These are phyloP conservation scores for Talaromyces funiculosus DNA, from an alignment of 2,329 filamentous ascomycete genomes.

Conservation along the genomic window DNA sequence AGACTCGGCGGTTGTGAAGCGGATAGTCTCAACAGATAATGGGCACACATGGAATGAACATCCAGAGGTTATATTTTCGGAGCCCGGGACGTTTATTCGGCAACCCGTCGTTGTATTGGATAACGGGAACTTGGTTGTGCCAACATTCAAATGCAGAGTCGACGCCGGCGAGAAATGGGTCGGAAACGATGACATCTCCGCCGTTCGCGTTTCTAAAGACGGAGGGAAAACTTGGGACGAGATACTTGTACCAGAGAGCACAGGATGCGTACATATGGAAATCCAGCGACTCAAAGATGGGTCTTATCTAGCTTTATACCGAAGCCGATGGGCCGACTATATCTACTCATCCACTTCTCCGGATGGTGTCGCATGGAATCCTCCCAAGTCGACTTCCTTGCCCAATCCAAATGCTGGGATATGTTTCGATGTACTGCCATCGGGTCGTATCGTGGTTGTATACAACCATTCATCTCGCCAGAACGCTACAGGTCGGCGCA, in stretches of 20 bases:
- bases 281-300: slow-evolving; percentile 27
- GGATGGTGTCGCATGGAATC: slow-evolving; percentile 37
- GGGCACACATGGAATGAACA: slow-evolving; percentile 34
- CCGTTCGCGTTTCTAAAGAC: slow-evolving; percentile 34
- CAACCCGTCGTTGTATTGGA: slow-evolving; percentile 37
- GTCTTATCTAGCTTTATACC: slow-evolving; percentile 36
- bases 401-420: slow-evolving; percentile 45
- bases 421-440: slow-evolving; percentile 34
- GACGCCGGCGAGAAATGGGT: slow-evolving; percentile 40
- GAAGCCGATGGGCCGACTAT: slow-evolving; percentile 43
- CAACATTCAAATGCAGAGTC: slow-evolving; percentile 41
- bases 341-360: slow-evolving; percentile 39
- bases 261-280: slow-evolving; percentile 43
- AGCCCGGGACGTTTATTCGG: slow-evolving; percentile 38
- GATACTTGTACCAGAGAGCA: slow-evolving; percentile 31
- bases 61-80: slow-evolving; percentile 28
- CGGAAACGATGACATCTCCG: slow-evolving; percentile 42
- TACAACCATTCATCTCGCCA: slow-evolving; percentile 39
- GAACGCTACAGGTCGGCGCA: slow-evolving; percentile 28
- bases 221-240: slow-evolving; percentile 38
- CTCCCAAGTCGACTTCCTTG: slow-evolving; percentile 30
- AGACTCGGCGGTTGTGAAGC: slow-evolving; percentile 37
- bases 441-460: slow-evolving; percentile 33
- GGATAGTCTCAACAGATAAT: slow-evolving; percentile 31
- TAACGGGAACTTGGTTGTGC: slow-evolving; percentile 38